Base-by-base conservation (phyloP, 169 alveolate species). In the Perkinsus olseni region DNA sequence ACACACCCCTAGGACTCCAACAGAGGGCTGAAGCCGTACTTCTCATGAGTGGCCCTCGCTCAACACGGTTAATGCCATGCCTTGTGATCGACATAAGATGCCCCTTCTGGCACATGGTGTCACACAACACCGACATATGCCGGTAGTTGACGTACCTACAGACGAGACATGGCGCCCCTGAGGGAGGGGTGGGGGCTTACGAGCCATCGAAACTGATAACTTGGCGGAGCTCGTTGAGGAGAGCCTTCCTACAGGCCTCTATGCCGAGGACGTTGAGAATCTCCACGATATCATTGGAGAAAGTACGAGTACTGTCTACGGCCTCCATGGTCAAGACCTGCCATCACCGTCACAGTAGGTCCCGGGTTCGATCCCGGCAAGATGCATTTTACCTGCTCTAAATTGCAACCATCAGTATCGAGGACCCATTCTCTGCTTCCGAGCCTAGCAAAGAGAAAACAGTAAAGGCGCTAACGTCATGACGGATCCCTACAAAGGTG, bases 81-180 rank as follows among this genome's bases (percentile, higher is more conserved):
- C 99, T 98, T 11, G 99, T 99, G 91, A 99, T 99, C n/a, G 99
- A 97, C 98, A 99, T 99, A 39, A 99, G 95, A 93, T 97, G 97
- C 50, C 99, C 99, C 95, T 99, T 98, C 91, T 99, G 99, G 91
- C 99, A 99, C 99, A 99, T 99, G 92, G 98, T 98, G 96, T 99
- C 99, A 94, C 99, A 99, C 93, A 99, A 97, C 82, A 99, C 96
- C 45, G 99, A 97, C 93, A 99, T 95, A 96, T 99, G 99, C 21
- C 99, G 96, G 96, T 99, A 99, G 97, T 99, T 99, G 38, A 99
- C 99, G 96, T 99, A 99, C 31, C 99, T 98, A 94, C 96, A 98
- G 99, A 93, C 98, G 97, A 1, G 96, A 95, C 45, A 97, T 96
- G 94, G 95, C 98, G 74, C 97, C 98, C 82, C 1, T 13, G 82